Conservation (phyloP, 495 filamentous ascomycete species). For the Ramalina intermedia region DNA sequence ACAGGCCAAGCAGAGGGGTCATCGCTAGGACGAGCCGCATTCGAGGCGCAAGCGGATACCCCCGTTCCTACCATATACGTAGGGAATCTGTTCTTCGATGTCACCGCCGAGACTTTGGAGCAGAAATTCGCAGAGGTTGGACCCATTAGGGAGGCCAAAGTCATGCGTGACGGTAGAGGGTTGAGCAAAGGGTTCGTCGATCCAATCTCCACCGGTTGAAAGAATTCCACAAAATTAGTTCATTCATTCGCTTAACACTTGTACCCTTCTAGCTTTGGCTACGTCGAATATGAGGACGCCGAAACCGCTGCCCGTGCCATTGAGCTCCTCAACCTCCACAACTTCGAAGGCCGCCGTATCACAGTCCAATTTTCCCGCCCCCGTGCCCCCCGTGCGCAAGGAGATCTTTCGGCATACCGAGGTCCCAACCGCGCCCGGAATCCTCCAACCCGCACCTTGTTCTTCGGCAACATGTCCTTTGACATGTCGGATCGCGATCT, state of each 20-base stretch:
- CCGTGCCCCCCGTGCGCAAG: background rate
- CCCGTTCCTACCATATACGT: slow-evolving; percentile 40
- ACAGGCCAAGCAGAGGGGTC: background rate
- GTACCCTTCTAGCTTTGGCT: slow-evolving; percentile 42
- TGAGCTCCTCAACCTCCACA: slow-evolving; percentile 45
- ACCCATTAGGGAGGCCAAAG: slow-evolving; percentile 32
- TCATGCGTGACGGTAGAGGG: slow-evolving; percentile 58
- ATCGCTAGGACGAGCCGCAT: background rate
- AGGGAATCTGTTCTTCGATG: slow-evolving; percentile 78
- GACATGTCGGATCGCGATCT: slow-evolving; percentile 82
- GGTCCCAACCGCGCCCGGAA: background rate
- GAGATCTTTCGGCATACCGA: background rate
- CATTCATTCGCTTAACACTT: slow-evolving; percentile 16
- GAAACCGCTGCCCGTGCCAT: slow-evolving; percentile 48
- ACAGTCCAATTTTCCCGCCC: slow-evolving; percentile 37
- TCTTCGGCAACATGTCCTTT: slow-evolving; percentile 80
- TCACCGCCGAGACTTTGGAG: slow-evolving; percentile 54
- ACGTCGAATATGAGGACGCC: slow-evolving; percentile 49
- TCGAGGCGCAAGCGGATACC: background rate
- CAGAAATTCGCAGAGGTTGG: slow-evolving; percentile 55
- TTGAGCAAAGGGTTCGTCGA: slow-evolving; percentile 72
- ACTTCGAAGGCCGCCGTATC: slow-evolving; percentile 69
- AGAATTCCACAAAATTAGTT: background rate
- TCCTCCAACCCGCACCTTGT: slow-evolving; percentile 45
- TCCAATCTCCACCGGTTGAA: background rate